Evolutionary conservation across 306 rosid species (phyloP).

Genomic region (Luffa aegyptiaca): DNA sequence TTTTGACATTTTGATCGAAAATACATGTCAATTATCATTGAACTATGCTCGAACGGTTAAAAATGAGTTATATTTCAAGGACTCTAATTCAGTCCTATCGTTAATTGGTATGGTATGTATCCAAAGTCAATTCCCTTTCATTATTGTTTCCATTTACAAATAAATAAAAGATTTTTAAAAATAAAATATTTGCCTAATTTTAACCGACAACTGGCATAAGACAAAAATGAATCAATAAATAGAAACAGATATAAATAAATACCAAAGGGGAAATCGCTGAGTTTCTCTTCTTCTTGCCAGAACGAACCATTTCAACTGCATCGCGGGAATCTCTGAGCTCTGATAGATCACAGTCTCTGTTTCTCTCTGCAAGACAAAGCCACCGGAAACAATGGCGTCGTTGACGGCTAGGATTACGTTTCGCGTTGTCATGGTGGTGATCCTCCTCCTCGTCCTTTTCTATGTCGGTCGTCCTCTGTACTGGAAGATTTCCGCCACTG

Average conservation of each 20-base stretch:
- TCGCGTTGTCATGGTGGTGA: conserved; percentile 27
- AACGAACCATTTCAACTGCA: not conserved
- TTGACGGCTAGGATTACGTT: conserved; percentile 34
- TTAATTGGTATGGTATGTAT: no score
- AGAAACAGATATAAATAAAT: not conserved
- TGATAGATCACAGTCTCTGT: not conserved
- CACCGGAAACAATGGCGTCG: conserved; percentile 43
- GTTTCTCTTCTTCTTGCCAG: not conserved
- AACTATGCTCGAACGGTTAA: no score
- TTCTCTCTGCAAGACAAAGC: not conserved
- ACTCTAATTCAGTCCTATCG: no score
- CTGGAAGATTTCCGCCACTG: conserved; percentile 80
- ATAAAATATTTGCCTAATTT: not conserved
- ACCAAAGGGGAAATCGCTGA: not conserved
- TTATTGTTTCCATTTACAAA: not conserved
- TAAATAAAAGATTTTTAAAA: not conserved
- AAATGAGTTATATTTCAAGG: no score
- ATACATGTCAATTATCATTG: no score
- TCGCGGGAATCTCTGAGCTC: conserved; percentile 7
- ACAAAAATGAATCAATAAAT: not conserved
- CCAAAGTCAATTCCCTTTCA: not conserved
- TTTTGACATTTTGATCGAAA: no score
- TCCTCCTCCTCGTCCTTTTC: conserved; percentile 41
- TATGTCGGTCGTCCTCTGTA: conserved; percentile 75
- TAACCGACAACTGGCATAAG: not conserved